phyloP scores from a whole-genome alignment of 176 grass and related monocot species.

The Pharus latifolius region DNA sequence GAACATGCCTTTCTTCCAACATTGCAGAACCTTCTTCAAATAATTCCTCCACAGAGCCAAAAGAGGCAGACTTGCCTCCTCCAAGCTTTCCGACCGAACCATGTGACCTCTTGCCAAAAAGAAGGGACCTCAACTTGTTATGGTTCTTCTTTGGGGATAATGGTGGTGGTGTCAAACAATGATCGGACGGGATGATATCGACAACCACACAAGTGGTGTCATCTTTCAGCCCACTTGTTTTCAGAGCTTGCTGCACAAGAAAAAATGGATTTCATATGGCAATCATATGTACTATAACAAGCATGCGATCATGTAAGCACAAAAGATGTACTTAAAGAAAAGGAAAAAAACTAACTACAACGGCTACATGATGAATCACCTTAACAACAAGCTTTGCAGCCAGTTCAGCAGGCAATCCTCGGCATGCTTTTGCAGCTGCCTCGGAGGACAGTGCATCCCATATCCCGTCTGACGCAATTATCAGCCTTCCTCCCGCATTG shows the following conservation, averaged over 20 bases:
- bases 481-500: constrained; percentile 65
- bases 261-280: neutral
- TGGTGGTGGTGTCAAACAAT: constrained; percentile 45
- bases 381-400: constrained; percentile 94
- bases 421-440: constrained; percentile 65
- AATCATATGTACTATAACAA: neutral
- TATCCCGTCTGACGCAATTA: constrained; percentile 98
- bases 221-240: constrained; percentile 90
- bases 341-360: too few species aligned
- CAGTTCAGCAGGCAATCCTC: constrained; percentile 73
- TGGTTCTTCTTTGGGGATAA: constrained; percentile 72
- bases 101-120: constrained; percentile 63
- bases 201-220: constrained; percentile 97
- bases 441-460: constrained; percentile 90
- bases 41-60: constrained; percentile 84
- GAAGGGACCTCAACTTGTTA: constrained; percentile 64
- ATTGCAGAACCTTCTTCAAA: constrained; percentile 96
- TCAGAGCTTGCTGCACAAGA: constrained; percentile 70
- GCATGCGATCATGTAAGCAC: neutral
- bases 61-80: constrained; percentile 46
- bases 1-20: constrained; percentile 80
- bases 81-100: constrained; percentile 45
- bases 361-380: constrained; percentile 28
- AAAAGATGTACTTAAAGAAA: too few species aligned
- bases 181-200: constrained; percentile 73